Evolutionary conservation across 495 filamentous ascomycete genomes (phyloP).

Genomic region (Penicillium desertorum): DNA sequence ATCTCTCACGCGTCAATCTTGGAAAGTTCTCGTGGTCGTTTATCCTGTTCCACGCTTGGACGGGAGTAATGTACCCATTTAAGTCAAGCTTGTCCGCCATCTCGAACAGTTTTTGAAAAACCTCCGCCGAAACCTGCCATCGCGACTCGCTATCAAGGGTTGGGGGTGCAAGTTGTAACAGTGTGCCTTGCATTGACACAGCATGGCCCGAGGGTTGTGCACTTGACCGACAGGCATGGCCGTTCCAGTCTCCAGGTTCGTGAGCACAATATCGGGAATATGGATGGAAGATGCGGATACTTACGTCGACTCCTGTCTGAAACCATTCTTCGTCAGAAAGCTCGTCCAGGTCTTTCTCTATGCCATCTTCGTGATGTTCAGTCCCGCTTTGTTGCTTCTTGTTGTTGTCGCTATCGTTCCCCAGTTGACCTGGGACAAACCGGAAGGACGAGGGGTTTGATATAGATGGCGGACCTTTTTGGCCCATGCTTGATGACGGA

Average conservation of each 20-base stretch:
- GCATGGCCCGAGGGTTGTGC: constrained; percentile 15
- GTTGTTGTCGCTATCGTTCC: neutral
- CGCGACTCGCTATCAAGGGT: constrained; percentile 1
- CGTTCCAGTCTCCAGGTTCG: constrained; percentile 18
- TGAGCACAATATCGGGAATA: neutral
- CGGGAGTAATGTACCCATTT: constrained; percentile 21
- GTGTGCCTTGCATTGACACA: constrained; percentile 16
- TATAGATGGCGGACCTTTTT: too few relatives aligned
- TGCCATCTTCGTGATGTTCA: neutral
- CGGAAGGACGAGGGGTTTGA: too few relatives aligned
- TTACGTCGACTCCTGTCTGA: constrained; percentile 21
- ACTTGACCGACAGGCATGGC: constrained; percentile 13
- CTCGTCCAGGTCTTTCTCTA: neutral
- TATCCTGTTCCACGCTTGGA: constrained; percentile 24
- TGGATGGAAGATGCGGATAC: neutral
- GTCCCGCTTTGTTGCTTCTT: neutral
- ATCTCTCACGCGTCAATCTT: neutral
- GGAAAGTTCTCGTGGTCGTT: constrained; percentile 1
- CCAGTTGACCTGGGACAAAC: too few relatives aligned
- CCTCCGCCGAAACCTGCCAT: constrained; percentile 17
- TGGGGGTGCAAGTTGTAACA: constrained; percentile 11
- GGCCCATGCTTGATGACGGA: too few relatives aligned
- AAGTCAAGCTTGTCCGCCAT: constrained; percentile 15
- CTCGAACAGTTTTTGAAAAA: constrained; percentile 19
- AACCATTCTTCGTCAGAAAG: neutral